phyloP scores from a whole-genome alignment of 2,329 filamentous ascomycete species.

The Alternaria ethzedia region DNA sequence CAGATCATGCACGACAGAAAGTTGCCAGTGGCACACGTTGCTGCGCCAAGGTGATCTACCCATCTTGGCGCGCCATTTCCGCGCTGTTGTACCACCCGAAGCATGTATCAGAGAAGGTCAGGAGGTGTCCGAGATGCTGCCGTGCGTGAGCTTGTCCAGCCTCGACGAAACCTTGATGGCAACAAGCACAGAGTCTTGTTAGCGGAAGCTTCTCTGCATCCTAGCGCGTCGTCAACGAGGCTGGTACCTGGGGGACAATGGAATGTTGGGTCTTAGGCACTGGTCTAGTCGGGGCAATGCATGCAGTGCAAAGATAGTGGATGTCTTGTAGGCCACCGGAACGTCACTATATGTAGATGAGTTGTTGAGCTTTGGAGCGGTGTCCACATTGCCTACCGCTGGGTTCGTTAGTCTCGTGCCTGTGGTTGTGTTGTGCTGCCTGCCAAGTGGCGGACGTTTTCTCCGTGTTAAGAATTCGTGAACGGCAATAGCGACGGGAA shows the following conservation, averaged over 20 bases:
- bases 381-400: background rate
- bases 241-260: background rate
- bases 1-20: constrained; percentile 17
- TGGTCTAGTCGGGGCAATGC: background rate
- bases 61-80: constrained; percentile 26
- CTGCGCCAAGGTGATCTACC: constrained; percentile 28
- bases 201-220: constrained; percentile 4
- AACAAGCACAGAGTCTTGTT: constrained; percentile 17
- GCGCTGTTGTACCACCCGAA: constrained; percentile 5
- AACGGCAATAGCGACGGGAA: background rate
- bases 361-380: background rate
- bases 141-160: constrained; percentile 1
- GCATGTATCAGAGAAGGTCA: constrained; percentile 3
- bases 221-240: background rate
- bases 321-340: background rate
- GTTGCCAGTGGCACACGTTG: constrained; percentile 14
- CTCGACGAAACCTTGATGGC: constrained; percentile 17
- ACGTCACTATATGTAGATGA: background rate
- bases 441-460: background rate
- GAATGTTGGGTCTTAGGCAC: background rate
- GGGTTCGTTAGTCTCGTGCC: background rate
- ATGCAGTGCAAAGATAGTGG: background rate
- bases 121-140: constrained; percentile 1
- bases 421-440: background rate
- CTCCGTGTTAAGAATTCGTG: background rate